Percentiles rank a stretch among this genome's conserved stretches.
Conservation (phyloP, 2,329 filamentous ascomycete species). For the Aspergillus alliaceus region DNA sequence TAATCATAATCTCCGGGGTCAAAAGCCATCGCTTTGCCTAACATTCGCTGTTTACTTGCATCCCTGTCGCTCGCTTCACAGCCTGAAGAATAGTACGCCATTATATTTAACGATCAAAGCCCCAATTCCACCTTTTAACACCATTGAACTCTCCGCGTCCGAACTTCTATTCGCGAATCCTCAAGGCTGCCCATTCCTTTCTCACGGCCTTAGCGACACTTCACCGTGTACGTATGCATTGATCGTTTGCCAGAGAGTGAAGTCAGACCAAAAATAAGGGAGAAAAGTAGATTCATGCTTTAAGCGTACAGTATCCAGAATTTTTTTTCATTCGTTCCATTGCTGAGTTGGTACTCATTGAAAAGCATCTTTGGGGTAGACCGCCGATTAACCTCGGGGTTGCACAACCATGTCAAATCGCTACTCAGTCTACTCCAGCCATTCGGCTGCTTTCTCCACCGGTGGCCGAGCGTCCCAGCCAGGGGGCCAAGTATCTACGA, state of each 20-base stretch:
- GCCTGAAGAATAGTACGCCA: neutral
- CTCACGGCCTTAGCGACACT: neutral
- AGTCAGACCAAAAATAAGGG: neutral
- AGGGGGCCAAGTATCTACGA: slow-evolving; percentile 82
- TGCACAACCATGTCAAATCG: slow-evolving; percentile 54
- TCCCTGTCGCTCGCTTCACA: slow-evolving; percentile 16
- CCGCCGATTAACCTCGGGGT: neutral
- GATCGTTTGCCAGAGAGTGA: neutral
- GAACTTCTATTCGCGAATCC: neutral
- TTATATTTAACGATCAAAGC: neutral
- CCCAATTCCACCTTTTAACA: neutral
- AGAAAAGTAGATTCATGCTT: neutral
- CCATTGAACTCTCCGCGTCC: neutral
- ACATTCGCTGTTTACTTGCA: slow-evolving; percentile 13
- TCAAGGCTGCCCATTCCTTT: neutral
- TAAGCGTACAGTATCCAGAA: neutral
- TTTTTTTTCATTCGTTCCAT: neutral
- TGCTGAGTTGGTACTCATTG: neutral
- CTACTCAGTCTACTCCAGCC: slow-evolving; percentile 61
- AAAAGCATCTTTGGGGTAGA: neutral
- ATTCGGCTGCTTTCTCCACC: slow-evolving; percentile 57
- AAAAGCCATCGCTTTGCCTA: neutral
- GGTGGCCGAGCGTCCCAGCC: slow-evolving; percentile 62
- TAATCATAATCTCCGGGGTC: slow-evolving; percentile 12
- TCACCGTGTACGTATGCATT: neutral